A percentile compares a stretch with the other conserved stretches of the same genome.
Evolutionary conservation across 805 yeast species (phyloP).

Genomic region (Candida insectalens): DNA sequence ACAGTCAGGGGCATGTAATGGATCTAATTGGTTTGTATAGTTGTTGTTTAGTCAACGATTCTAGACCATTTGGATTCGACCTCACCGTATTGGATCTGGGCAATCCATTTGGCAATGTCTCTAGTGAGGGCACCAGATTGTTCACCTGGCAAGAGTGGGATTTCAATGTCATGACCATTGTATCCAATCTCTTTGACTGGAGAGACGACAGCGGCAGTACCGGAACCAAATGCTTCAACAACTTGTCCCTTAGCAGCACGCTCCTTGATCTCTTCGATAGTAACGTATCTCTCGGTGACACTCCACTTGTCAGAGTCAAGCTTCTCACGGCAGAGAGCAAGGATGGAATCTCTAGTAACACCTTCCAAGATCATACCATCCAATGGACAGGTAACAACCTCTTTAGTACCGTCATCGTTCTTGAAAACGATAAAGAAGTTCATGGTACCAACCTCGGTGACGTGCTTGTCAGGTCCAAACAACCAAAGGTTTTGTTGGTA

Average conservation of each 20-base stretch:
- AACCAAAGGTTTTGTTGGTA: constrained; percentile 96
- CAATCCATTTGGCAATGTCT: constrained; percentile 76
- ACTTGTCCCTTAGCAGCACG: constrained; percentile 73
- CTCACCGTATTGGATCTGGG: constrained; percentile 83
- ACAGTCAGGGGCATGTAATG: too few species aligned
- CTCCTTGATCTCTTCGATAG: constrained; percentile 73
- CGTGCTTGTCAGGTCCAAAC: constrained; percentile 77
- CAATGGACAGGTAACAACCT: constrained; percentile 89
- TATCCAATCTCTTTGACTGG: constrained; percentile 86
- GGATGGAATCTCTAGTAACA: constrained; percentile 86
- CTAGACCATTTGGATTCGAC: constrained; percentile 53
- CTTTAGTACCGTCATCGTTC: constrained; percentile 73
- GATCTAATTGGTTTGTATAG: too few species aligned
- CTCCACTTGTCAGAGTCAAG: constrained; percentile 73
- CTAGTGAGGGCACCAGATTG: constrained; percentile 73
- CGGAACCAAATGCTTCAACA: constrained; percentile 93
- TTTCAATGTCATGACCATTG: constrained; percentile 59
- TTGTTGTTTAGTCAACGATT: constrained; percentile 14
- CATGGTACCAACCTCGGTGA: constrained; percentile 98
- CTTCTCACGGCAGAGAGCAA: constrained; percentile 66
- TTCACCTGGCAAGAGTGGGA: constrained; percentile 75
- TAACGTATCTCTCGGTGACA: constrained; percentile 71
- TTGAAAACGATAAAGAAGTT: constrained; percentile 84
- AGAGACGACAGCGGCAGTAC: constrained; percentile 95
- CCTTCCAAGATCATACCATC: constrained; percentile 97